Percentiles rank a stretch among this genome's conserved stretches.
phyloP scores from a whole-genome alignment of 2,329 filamentous ascomycete genomes.

The Tricladium varicosporioides region DNA sequence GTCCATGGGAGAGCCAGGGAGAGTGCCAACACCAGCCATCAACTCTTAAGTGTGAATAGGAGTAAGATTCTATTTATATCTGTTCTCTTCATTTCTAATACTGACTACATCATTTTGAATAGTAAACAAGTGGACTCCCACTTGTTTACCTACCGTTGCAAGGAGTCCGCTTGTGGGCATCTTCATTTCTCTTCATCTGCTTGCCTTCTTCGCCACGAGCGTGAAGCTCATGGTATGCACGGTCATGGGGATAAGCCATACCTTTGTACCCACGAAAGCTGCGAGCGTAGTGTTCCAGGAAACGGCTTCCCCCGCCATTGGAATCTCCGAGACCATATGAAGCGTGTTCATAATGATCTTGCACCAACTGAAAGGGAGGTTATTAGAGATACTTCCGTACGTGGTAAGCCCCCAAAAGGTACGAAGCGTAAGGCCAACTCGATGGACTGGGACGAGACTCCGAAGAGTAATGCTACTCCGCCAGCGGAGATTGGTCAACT shows the following conservation, averaged over 20 bases:
- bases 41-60: constrained; percentile 98
- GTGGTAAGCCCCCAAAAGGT: constrained; percentile 19
- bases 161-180: constrained; percentile 77
- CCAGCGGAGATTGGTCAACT: constrained; percentile 21
- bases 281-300: constrained; percentile 76
- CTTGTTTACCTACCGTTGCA: constrained; percentile 94
- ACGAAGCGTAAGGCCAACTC: constrained; percentile 34
- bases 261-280: constrained; percentile 82
- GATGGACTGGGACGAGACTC: constrained; percentile 23
- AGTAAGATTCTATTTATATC: constrained; percentile 58
- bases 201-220: constrained; percentile 89
- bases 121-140: constrained; percentile 98
- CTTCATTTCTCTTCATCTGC: constrained; percentile 95
- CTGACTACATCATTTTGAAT: constrained; percentile 26
- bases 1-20: constrained; percentile 74
- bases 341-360: constrained; percentile 72
- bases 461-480: constrained; percentile 28
- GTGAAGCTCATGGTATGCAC: constrained; percentile 93
- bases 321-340: constrained; percentile 97
- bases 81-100: constrained; percentile 9
- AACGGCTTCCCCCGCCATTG: constrained; percentile 93
- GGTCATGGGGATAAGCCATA: constrained; percentile 92
- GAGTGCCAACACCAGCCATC: constrained; percentile 86
- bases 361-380: constrained; percentile 27
- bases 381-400: constrained; percentile 25